These are phyloP conservation scores for Nadsonia fulvescens DNA, from an alignment of 805 yeast genomes.

Conservation along the genomic window DNA sequence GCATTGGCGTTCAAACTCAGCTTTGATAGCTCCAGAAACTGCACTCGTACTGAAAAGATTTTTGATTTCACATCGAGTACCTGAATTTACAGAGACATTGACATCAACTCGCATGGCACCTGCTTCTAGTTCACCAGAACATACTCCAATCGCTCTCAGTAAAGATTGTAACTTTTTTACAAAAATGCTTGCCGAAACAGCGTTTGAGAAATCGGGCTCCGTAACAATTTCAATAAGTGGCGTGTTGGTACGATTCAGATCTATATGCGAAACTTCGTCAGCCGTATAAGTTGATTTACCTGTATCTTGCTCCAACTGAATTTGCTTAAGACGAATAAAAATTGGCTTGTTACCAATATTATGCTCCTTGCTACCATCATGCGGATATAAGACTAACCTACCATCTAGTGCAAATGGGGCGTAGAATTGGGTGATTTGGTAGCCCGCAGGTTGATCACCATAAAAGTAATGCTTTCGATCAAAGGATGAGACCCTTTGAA, in stretches of 20 bases:
- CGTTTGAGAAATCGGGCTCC: constrained; percentile 58
- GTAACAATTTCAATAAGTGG: constrained; percentile 88
- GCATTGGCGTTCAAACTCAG: constrained; percentile 58
- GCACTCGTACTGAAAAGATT: constrained; percentile 75
- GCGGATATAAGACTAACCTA: constrained; percentile 25
- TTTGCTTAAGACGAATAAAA: constrained; percentile 47
- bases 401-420: constrained; percentile 68
- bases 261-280: constrained; percentile 31
- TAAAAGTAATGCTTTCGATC: constrained; percentile 94
- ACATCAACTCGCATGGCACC: constrained; percentile 95
- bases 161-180: constrained; percentile 63
- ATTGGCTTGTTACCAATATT: constrained; percentile 20
- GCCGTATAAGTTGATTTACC: constrained; percentile 53
- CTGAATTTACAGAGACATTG: constrained; percentile 61
- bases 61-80: constrained; percentile 71
- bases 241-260: constrained; percentile 67
- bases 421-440: constrained; percentile 84
- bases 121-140: constrained; percentile 80
- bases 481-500: constrained; percentile 44
- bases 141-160: constrained; percentile 49
- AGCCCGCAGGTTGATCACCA: constrained; percentile 91
- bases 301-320: constrained; percentile 91
- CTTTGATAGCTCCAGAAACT: constrained; percentile 52
- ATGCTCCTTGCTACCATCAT: constrained; percentile 31
- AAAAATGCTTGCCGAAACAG: constrained; percentile 58